Percentiles rank a stretch among this genome's conserved stretches.
Conservation (phyloP, 306 rosid genomes). For the Arachis hypogaea region DNA sequence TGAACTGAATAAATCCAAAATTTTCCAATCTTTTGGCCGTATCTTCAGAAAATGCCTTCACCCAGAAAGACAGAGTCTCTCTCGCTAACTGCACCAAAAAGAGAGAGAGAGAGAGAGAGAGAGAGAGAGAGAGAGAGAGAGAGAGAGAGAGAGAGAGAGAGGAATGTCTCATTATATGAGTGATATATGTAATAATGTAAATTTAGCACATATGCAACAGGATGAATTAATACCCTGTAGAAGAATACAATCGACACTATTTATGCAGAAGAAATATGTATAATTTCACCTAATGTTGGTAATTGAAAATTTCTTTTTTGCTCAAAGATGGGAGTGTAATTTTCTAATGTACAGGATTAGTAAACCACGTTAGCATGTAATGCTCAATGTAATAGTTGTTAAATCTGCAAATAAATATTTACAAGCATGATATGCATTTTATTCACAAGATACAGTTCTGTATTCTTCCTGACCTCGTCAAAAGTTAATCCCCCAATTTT, state of each 20-base stretch:
- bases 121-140: too few relatives aligned
- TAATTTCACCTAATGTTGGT: neutral
- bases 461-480: slow-evolving; percentile 80
- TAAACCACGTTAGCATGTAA: neutral
- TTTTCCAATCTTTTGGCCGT: slow-evolving; percentile 98
- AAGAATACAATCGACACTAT: slow-evolving; percentile 16
- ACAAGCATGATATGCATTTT: slow-evolving; percentile 19
- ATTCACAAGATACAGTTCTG: slow-evolving; percentile 32
- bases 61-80: slow-evolving; percentile 98
- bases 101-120: too few relatives aligned
- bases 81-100: slow-evolving; percentile 75
- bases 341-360: neutral
- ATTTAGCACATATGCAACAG: slow-evolving; percentile 21
- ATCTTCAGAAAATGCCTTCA: slow-evolving; percentile 98
- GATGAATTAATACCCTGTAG: slow-evolving; percentile 19
- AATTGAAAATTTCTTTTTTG: neutral
- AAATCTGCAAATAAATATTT: neutral
- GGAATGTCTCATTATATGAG: slow-evolving; percentile 26
- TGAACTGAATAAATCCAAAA: slow-evolving; percentile 97
- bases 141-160: neutral
- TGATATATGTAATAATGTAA: slow-evolving; percentile 25
- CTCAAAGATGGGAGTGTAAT: neutral
- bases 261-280: slow-evolving; percentile 29
- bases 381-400: neutral
- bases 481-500: slow-evolving; percentile 92